phyloP scores from a whole-genome alignment of 208 protist genomes.

The Wallacemonas rigidus region DNA sequence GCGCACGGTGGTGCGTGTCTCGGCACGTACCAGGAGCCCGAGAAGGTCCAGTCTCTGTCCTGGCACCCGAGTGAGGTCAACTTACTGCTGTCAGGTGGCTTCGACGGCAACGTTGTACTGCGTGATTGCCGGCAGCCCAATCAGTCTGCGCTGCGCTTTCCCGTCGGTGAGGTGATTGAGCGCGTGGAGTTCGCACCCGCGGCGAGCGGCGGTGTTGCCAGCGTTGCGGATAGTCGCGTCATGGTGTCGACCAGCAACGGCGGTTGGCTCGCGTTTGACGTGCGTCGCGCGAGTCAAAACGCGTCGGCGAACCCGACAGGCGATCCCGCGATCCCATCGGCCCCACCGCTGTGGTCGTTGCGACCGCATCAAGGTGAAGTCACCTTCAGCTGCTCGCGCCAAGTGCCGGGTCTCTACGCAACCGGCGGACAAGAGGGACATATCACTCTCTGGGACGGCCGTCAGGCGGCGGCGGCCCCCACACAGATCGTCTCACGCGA shows the following conservation, averaged over 20 bases:
- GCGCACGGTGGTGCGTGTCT: conserved; percentile 65
- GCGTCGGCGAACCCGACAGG: conserved; percentile 23
- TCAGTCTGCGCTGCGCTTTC: conserved; percentile 59
- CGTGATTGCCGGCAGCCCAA: conserved; percentile 81
- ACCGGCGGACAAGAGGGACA: conserved; percentile 88
- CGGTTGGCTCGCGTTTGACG: conserved; percentile 71
- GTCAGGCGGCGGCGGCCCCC: conserved; percentile 32
- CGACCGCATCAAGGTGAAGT: conserved; percentile 72
- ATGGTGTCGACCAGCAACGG: conserved; percentile 78
- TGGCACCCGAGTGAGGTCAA: conserved; percentile 89
- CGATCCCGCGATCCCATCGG: conserved; percentile 16
- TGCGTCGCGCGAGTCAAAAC: conserved; percentile 40
- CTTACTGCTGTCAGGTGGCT: conserved; percentile 86
- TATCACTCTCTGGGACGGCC: conserved; percentile 88
- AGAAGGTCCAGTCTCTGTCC: conserved; percentile 92
- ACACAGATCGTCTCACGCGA: conserved; percentile 57
- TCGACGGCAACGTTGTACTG: conserved; percentile 73
- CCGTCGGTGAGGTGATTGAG: conserved; percentile 59
- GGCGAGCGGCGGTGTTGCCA: conserved; percentile 17
- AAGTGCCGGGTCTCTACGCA: conserved; percentile 78
- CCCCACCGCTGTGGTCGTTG: conserved; percentile 50
- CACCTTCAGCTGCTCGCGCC: conserved; percentile 75
- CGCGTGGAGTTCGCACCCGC: conserved; percentile 68
- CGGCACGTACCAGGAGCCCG: conserved; percentile 88
- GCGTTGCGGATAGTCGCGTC: conserved; percentile 25